Conservation (phyloP, 495 filamentous ascomycete genomes). For the Oidiodendron maius region DNA sequence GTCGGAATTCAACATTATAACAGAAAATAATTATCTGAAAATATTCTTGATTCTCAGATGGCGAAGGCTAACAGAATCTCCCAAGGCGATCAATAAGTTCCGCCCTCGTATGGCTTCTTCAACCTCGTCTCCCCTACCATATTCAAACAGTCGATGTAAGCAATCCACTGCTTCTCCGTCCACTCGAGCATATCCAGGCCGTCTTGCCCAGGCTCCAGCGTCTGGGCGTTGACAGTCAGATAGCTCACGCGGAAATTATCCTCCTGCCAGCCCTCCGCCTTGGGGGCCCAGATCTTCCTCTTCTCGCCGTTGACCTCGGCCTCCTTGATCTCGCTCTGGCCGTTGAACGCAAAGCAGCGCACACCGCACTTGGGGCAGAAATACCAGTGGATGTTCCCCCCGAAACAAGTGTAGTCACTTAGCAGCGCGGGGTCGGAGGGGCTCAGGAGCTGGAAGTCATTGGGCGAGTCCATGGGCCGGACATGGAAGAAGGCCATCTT, state of each 20-base stretch:
- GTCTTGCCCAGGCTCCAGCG: constrained; percentile 16
- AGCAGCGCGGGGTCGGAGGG: constrained; percentile 23
- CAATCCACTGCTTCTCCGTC: constrained; percentile 17
- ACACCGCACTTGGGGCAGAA: constrained; percentile 28
- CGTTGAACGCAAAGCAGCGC: constrained; percentile 28
- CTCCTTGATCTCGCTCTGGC: constrained; percentile 19
- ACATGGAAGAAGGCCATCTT: constrained; percentile 29
- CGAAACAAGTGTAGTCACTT: constrained; percentile 24
- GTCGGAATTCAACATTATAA: too few species aligned
- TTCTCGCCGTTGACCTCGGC: constrained; percentile 18
- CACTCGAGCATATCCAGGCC: constrained; percentile 19
- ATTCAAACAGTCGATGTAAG: constrained; percentile 11
- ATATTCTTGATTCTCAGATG: too few species aligned
- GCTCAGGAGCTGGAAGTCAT: constrained; percentile 28
- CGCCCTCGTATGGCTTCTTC: constrained; percentile 7
- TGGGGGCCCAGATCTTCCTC: constrained; percentile 9
- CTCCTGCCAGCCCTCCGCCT: constrained; percentile 12
- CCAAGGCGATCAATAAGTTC: constrained; percentile 10
- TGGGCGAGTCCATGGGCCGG: constrained; percentile 19
- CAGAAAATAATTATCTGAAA: too few species aligned
- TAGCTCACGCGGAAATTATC: background rate
- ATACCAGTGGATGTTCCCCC: constrained; percentile 21
- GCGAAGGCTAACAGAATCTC: too few species aligned
- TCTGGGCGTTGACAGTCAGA: constrained; percentile 18
- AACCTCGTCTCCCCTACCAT: background rate